A percentile compares a stretch with the other conserved stretches of the same genome.
These are phyloP conservation scores for Venturia oleaginea DNA, from an alignment of 2,329 filamentous ascomycete species.

Conservation along the genomic window DNA sequence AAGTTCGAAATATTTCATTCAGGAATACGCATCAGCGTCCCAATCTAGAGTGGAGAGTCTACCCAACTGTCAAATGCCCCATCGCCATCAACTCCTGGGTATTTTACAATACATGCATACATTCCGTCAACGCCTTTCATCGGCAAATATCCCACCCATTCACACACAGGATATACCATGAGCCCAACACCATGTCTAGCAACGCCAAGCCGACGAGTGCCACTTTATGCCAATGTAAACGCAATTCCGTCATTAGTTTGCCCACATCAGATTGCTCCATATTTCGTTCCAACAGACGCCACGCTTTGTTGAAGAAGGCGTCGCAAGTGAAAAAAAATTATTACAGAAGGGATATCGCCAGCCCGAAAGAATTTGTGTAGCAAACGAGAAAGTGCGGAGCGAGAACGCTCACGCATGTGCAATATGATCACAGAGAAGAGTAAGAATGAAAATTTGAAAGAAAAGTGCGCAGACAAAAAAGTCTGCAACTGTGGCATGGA, in stretches of 20 bases:
- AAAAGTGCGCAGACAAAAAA: neutral
- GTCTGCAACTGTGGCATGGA: neutral
- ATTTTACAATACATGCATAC: conserved; percentile 1
- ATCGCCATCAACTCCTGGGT: neutral
- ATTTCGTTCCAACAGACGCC: neutral
- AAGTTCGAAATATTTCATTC: neutral
- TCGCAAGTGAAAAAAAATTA: neutral
- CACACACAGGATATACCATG: neutral
- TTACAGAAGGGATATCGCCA: neutral
- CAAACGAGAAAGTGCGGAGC: neutral
- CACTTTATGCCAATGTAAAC: neutral
- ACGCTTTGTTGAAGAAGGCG: neutral
- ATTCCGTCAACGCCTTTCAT: neutral
- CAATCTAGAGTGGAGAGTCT: conserved; percentile 8
- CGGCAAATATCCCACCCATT: neutral
- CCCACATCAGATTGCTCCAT: neutral
- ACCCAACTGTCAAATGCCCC: neutral
- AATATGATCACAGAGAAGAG: neutral
- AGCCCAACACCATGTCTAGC: neutral
- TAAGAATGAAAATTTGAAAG: neutral
- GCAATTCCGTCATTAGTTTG: neutral
- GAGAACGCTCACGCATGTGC: conserved; percentile 5
- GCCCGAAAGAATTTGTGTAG: neutral
- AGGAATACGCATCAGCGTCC: neutral
- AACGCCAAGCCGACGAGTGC: neutral